These are phyloP conservation scores for Penicillium olsonii DNA, from an alignment of 2,329 filamentous ascomycete species.

Conservation along the genomic window DNA sequence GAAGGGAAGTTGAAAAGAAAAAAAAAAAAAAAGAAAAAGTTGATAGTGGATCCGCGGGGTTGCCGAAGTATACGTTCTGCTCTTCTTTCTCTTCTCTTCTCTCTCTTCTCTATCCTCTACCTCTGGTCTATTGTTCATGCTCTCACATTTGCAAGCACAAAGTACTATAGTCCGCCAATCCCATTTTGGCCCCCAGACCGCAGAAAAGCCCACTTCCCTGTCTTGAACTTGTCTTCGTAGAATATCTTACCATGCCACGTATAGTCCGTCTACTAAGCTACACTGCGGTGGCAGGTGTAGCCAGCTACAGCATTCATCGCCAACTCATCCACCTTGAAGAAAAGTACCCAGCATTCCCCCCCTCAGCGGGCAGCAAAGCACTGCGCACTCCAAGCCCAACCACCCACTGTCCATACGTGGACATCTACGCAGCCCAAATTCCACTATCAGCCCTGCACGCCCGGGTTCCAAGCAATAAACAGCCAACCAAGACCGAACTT, in stretches of 20 bases:
- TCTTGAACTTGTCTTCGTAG: too few species aligned
- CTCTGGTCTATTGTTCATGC: too few species aligned
- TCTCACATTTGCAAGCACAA: too few species aligned
- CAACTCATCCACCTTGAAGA: constrained; percentile 26
- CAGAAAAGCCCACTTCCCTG: too few species aligned
- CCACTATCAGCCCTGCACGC: constrained; percentile 18
- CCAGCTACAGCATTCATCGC: constrained; percentile 23
- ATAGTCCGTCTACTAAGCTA: constrained; percentile 11
- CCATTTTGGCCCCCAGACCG: too few species aligned
- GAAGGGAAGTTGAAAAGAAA: too few species aligned
- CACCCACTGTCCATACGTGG: constrained; percentile 24
- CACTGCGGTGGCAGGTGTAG: constrained; percentile 14
- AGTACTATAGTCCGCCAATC: too few species aligned
- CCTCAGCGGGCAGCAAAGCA: constrained; percentile 18
- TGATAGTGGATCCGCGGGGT: too few species aligned
- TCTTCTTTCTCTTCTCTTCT: not conserved
- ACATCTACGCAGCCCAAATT: constrained; percentile 28
- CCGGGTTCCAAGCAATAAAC: not conserved
- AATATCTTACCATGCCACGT: constrained; percentile 1
- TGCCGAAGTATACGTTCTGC: too few species aligned
- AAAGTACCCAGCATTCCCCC: constrained; percentile 26
- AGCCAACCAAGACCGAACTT: constrained; percentile 11
- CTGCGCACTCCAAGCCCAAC: constrained; percentile 15
- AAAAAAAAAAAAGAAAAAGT: too few species aligned
- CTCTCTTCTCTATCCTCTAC: not conserved